Percentiles rank a stretch among this genome's conserved stretches.
These are phyloP conservation scores for Fusarium denticulatum DNA, from an alignment of 2,329 filamentous ascomycete genomes.

Conservation along the genomic window DNA sequence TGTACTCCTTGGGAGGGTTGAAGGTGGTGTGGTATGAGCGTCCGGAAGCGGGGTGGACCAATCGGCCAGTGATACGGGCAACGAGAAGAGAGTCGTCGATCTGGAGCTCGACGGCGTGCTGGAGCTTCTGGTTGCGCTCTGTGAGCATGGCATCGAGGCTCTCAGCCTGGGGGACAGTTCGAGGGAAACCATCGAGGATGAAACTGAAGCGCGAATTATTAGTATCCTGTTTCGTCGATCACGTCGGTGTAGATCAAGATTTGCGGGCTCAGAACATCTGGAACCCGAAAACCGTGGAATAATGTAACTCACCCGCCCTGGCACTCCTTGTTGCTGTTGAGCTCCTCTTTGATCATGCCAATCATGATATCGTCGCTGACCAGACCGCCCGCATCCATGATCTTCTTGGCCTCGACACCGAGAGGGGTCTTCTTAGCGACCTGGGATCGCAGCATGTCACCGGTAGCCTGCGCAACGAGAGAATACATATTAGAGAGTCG, in stretches of 20 bases:
- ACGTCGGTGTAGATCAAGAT: constrained; percentile 8
- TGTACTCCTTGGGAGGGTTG: constrained; percentile 92
- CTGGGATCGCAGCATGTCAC: constrained; percentile 98
- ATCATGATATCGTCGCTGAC: constrained; percentile 99
- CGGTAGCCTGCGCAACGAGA: constrained; percentile 76
- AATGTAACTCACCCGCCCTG: constrained; percentile 80
- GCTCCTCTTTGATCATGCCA: constrained; percentile 98
- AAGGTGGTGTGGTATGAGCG: constrained; percentile 98
- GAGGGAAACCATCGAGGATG: constrained; percentile 98
- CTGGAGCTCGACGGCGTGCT: constrained; percentile 95
- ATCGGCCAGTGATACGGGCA: constrained; percentile 93
- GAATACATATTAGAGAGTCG: constrained; percentile 26
- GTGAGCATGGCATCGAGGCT: constrained; percentile 92
- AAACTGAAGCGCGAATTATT: constrained; percentile 68
- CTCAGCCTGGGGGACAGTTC: constrained; percentile 94
- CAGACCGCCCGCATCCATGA: constrained; percentile 98
- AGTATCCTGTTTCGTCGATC: constrained; percentile 28
- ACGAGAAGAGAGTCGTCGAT: constrained; percentile 96
- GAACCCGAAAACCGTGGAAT: neutral
- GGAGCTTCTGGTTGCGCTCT: constrained; percentile 81
- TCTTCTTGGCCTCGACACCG: constrained; percentile 98
- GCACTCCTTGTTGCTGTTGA: constrained; percentile 94
- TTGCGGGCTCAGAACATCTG: neutral
- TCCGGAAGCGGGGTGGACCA: constrained; percentile 94
- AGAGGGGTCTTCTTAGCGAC: constrained; percentile 97